These are phyloP conservation scores for Mallotus nudiflorus DNA, from an alignment of 345 rosid species.

Conservation along the genomic window DNA sequence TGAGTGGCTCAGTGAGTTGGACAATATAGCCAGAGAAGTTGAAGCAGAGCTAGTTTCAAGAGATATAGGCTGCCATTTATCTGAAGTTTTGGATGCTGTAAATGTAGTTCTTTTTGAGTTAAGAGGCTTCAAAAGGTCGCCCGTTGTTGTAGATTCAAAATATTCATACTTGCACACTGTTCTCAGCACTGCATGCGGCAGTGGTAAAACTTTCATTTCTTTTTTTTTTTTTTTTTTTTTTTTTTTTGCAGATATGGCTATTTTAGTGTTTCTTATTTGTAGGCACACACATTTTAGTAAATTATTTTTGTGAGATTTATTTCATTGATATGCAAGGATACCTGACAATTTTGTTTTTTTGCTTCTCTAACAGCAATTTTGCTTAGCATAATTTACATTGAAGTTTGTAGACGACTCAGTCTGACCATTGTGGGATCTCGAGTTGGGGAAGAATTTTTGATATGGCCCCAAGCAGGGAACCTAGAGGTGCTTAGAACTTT, in stretches of 20 bases:
- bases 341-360: slow-evolving; percentile 20
- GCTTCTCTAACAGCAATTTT: slow-evolving; percentile 63
- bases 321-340: not conserved
- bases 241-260: slow-evolving; percentile 2
- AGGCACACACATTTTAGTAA: not conserved
- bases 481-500: slow-evolving; percentile 59
- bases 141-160: slow-evolving; percentile 63
- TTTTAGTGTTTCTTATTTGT: slow-evolving; percentile 2
- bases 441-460: slow-evolving; percentile 92
- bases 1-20: slow-evolving; percentile 70
- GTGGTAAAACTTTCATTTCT: slow-evolving; percentile 52
- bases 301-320: not conserved
- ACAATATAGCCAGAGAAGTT: slow-evolving; percentile 66
- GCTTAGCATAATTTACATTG: slow-evolving; percentile 89
- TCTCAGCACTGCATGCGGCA: slow-evolving; percentile 70
- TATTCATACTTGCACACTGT: slow-evolving; percentile 75
- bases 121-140: slow-evolving; percentile 77
- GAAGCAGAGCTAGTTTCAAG: slow-evolving; percentile 79
- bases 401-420: slow-evolving; percentile 76
- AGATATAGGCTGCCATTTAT: slow-evolving; percentile 78
- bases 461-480: slow-evolving; percentile 86
- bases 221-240: slow-evolving; percentile 25
- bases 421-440: slow-evolving; percentile 88
- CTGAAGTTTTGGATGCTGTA: slow-evolving; percentile 78
- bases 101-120: slow-evolving; percentile 73